Base-by-base conservation (phyloP, 352 stramenopile species). In the Phytophthora tubulina region DNA sequence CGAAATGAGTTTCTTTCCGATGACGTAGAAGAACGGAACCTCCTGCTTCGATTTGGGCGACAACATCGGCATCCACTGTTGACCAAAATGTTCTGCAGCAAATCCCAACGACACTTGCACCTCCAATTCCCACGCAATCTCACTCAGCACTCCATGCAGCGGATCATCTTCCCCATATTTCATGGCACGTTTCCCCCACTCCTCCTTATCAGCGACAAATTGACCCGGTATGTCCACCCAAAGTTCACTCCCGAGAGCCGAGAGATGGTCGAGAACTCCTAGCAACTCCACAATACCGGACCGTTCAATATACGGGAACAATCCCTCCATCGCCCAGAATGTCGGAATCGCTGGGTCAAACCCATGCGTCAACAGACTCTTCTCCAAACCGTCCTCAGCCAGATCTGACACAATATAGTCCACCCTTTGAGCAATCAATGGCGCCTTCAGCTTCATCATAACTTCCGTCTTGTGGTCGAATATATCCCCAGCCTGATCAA, bases 141-240 rank as follows among this genome's bases (percentile, higher is more conserved):
- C 21, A 33, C 54, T 54, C 62, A 86, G 50, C n/a, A 83, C 73
- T 36, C 78, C 78, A 2, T 78, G 49, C 6, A 67, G 14, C 10
- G 75, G 75, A 45, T 86, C 73, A 11, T 81, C 68, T 17, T 86
- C 78, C 4, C 78, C 75, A 35, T 81, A 79, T 35, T 75, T 76
- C 59, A 67, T 41, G 46, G 51, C 31, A 21, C 72, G 39, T 41
- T 44, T 64, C 39, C 70, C 5, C 41, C 30, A 36, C 59, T 60
- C 10, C 67, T 62, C 8, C 68, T 15, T 3, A 48, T 61, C 7
- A 30, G 51, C 21, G 6, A 58, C 51, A n/a, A 31, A 58, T n/a
- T 44, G 58, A 2, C 72, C 75, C 3, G 45, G 53, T 6, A 81
- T 79, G 45, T 85, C 78, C 7, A 66, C 64, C 79, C 79, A 86